Base-by-base conservation (phyloP, 371 early-diverging fungal genomes). In the Mortierella sp. region DNA sequence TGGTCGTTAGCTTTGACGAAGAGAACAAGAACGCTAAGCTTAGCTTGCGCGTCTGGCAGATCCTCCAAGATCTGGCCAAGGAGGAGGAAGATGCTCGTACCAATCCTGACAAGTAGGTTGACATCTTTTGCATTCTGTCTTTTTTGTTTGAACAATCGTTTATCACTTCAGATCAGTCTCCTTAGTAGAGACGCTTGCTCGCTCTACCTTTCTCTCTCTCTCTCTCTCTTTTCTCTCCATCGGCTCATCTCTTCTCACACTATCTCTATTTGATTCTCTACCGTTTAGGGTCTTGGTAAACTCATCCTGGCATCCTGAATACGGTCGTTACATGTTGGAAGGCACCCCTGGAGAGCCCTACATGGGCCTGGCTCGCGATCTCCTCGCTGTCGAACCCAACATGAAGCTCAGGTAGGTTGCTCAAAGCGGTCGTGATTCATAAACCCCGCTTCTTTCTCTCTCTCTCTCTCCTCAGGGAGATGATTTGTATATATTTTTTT, bases 271-370 rank as follows among this genome's bases (percentile, higher is more conserved):
- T 50, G 29, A 23, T 25, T 21, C 19, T 61, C 25, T 12, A n/a
- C 57, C 25, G 4, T 56, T 15, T 57, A 83, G 79, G 37, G 58
- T 75, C 23, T 58, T 69, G n/a, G 69, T 80, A 44, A 53, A 86
- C 72, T 89, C 93, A 14, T 84, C 92, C 28, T 99, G 98, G 98
- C 87, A 95, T 71, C 98, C 98, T 37, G 99, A 99, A 80, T 99
- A 95, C 82, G 98, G 96, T 15, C 87, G 96, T 50, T 98, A 91
- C 85, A 98, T 98, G 98, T 84, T 98, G 64, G 99, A 98, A 81
- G 95, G 92, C 52, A 97, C 97, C 2, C 99, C 99, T 4, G 97
- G 97, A 5, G 75, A 82, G 7, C 99, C 99, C 6, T 99, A 97
- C 83, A 96, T 95, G 57, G 89, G 92, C 11, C 89, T 93, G 16